These are phyloP conservation scores for Arabis alpina DNA, from an alignment of 345 rosid genomes.

Conservation along the genomic window DNA sequence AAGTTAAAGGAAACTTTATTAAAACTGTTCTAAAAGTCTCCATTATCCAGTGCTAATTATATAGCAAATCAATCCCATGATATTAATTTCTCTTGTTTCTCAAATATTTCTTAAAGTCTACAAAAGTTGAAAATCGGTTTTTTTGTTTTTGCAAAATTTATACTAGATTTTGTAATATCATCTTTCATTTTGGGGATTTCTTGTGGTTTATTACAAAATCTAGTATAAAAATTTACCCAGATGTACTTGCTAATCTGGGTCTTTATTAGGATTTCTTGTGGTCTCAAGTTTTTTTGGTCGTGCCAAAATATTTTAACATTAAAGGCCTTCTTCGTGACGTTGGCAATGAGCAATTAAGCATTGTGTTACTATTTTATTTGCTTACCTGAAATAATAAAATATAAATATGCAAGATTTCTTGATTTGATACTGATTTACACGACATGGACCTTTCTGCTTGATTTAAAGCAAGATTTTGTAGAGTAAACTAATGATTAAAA, in stretches of 20 bases:
- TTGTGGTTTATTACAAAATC: conserved; percentile 1
- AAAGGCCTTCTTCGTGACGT: conserved; percentile 33
- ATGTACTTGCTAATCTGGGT: neutral
- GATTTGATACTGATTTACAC: conserved; percentile 39
- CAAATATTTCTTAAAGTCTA: neutral
- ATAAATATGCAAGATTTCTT: conserved; percentile 15
- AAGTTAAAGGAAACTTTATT: conserved; percentile 29
- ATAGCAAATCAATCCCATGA: neutral
- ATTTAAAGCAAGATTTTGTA: conserved; percentile 41
- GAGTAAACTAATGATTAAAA: conserved; percentile 28
- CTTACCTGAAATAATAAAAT: conserved; percentile 16
- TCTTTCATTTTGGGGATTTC: neutral
- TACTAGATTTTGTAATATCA: conserved; percentile 6
- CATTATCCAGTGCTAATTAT: conserved; percentile 17
- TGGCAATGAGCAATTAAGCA: conserved; percentile 37
- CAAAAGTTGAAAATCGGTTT: neutral
- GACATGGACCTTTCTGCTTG: conserved; percentile 43
- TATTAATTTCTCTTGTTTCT: neutral
- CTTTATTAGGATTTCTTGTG: neutral
- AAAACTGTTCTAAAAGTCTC: conserved; percentile 23
- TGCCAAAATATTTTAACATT: conserved; percentile 19
- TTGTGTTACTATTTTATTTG: conserved; percentile 26
- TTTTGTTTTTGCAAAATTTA: neutral
- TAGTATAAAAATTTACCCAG: too few species aligned
- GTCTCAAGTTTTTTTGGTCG: conserved; percentile 13